Evolutionary conservation across 2,329 filamentous ascomycete species (phyloP).

Genomic region (Colletotrichum sp.): DNA sequence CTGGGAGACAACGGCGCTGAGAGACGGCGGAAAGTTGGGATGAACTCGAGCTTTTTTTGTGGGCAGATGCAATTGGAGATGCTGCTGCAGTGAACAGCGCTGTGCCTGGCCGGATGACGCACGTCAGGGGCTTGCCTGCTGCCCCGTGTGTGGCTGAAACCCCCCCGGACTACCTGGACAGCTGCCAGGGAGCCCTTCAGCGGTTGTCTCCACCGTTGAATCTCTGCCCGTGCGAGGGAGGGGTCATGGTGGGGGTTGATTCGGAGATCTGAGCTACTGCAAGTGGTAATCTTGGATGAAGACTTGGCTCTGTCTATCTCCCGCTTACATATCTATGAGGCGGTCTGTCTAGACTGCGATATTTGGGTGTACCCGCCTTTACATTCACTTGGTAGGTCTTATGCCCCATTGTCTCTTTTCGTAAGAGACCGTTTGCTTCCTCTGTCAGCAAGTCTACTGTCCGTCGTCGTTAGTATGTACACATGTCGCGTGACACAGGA

Average conservation of each 20-base stretch:
- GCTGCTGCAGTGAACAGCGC: neutral
- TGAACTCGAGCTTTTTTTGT: slow-evolving; percentile 12
- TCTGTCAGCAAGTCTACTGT: neutral
- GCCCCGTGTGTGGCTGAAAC: slow-evolving; percentile 7
- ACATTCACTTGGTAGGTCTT: neutral
- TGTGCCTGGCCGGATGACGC: slow-evolving; percentile 18
- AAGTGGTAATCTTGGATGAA: neutral
- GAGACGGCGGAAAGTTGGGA: neutral
- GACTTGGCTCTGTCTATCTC: slow-evolving; percentile 13
- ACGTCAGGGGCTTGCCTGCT: slow-evolving; percentile 14
- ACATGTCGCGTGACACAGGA: neutral
- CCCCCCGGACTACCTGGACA: neutral
- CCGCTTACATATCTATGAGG: neutral
- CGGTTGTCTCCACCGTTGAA: slow-evolving; percentile 2
- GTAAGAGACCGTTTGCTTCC: neutral
- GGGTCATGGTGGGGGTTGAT: slow-evolving; percentile 13
- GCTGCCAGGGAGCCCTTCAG: neutral
- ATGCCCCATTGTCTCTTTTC: neutral
- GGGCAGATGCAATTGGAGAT: neutral
- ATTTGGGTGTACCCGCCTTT: neutral
- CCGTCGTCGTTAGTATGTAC: neutral
- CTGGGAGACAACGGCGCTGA: neutral
- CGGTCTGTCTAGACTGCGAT: neutral
- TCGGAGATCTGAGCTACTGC: neutral
- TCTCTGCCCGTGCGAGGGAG: neutral